phyloP scores from a whole-genome alignment of 2,329 filamentous ascomycete genomes.

The Colletotrichum chlorophyti region DNA sequence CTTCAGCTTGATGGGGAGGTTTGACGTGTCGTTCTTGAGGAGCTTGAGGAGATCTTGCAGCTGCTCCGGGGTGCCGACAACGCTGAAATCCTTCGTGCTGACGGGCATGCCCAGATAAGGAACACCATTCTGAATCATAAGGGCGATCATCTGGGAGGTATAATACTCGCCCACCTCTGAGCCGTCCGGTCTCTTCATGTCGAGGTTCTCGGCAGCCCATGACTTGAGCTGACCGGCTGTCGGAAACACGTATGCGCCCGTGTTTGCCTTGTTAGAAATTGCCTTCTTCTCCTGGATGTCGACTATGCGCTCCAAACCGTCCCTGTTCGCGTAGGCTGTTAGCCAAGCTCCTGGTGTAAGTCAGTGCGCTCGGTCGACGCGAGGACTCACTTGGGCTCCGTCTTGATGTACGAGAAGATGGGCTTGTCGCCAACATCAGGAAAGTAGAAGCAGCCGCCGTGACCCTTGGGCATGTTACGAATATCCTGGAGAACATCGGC shows the following conservation, averaged over 20 bases:
- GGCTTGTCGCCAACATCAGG: constrained; percentile 36
- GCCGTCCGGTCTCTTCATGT: constrained; percentile 31
- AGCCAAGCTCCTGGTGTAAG: too few relatives aligned
- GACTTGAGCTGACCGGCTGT: constrained; percentile 32
- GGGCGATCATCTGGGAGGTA: constrained; percentile 35
- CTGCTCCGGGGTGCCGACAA: constrained; percentile 38
- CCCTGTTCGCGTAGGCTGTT: constrained; percentile 3
- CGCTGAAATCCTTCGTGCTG: constrained; percentile 34
- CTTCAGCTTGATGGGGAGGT: constrained; percentile 32
- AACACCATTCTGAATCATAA: constrained; percentile 34
- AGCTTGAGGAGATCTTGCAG: constrained; percentile 35
- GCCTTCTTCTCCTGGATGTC: constrained; percentile 39
- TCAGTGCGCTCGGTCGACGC: background rate
- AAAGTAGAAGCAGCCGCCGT: constrained; percentile 37
- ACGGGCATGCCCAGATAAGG: constrained; percentile 35
- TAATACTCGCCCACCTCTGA: constrained; percentile 36
- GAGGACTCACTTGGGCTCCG: constrained; percentile 29
- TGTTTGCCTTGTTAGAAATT: constrained; percentile 38
- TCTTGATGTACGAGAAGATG: constrained; percentile 40
- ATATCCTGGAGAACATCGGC: constrained; percentile 36
- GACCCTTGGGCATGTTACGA: constrained; percentile 34
- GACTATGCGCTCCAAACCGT: constrained; percentile 32
- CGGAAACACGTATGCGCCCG: constrained; percentile 37
- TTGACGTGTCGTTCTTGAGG: constrained; percentile 32
- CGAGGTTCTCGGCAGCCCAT: constrained; percentile 34